Evolutionary conservation across 225 moss, liverwort and hornwort species (phyloP), one percentile per base, ranked within the genome.

Genomic region (Antitrichia curtipendula): DNA sequence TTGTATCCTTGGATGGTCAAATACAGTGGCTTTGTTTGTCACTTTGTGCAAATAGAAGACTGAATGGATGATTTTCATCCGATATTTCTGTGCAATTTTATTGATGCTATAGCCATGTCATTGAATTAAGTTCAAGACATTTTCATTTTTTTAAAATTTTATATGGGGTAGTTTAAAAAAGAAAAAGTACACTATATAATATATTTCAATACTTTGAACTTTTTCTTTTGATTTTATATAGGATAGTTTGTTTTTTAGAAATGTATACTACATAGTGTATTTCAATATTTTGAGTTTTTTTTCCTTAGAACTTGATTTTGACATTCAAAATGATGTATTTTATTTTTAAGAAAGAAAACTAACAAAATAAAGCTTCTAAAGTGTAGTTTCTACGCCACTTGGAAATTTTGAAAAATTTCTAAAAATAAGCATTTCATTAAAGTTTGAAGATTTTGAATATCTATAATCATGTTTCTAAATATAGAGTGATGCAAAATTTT

Each of bases 371-470:
- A 72, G 10, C 17, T 17, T 45, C 17, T 17, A 29, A 29, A 73
- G 4, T 47, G 1, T 1, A 11, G 0, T 29, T 45, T 72, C 6
- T 45, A 28, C 2, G 0, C 0, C 0, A 0, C 11, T 47, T 25
- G 2, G 1, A 47, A 18, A 19, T 47, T 47, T 31, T 18, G 6
- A 12, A 31, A 22, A 31, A 11, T 29, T 71, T 5, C 2, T 16
- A 16, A 16, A 16, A 27, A 9, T 16, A 24, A 28, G 0, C 3
- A 28, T 72, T 6, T 28, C 4, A 15, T 45, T 45, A 1, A 72
- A 72, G 11, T 45, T 29, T 47, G 5, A 72, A 72, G 45, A n/a
- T n/a, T n/a, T 10, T 45, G 2, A 47, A 2, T 71, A 43, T 16
- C 6, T 43, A 28, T 6, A 71, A 43, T 0, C 9, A 43, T 1